Conservation (phyloP, 2,329 filamentous ascomycete genomes). For the Hypocreales sp. region DNA sequence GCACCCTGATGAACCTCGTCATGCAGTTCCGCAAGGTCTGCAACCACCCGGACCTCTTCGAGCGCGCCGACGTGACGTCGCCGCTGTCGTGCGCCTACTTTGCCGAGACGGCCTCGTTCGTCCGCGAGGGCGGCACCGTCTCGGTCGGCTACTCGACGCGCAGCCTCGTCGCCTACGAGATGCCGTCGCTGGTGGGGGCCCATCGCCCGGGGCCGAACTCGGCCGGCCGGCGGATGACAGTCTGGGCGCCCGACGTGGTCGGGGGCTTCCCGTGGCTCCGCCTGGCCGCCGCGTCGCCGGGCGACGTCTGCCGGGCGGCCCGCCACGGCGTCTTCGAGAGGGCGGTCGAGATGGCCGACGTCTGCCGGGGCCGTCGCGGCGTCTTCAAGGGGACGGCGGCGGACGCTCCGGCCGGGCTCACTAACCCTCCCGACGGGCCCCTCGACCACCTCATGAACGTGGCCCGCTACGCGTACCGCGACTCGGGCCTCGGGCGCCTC, state of each 20-base stretch:
- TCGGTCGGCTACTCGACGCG: slow-evolving; percentile 76
- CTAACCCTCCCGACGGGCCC: slow-evolving; percentile 55
- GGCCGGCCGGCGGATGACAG: slow-evolving; percentile 70
- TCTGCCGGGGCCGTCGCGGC: slow-evolving; percentile 46
- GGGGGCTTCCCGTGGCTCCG: slow-evolving; percentile 79
- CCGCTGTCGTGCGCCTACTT: slow-evolving; percentile 75
- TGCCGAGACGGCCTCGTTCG: slow-evolving; percentile 88
- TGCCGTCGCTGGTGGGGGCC: slow-evolving; percentile 66
- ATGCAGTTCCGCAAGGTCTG: slow-evolving; percentile 99
- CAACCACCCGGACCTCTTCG: slow-evolving; percentile 94
- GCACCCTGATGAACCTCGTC: slow-evolving; percentile 95
- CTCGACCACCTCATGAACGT: slow-evolving; percentile 70
- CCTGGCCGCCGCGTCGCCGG: slow-evolving; percentile 63
- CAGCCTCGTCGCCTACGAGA: slow-evolving; percentile 67
- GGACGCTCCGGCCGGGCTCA: no score
- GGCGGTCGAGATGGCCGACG: slow-evolving; percentile 37
- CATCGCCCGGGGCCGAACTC: slow-evolving; percentile 63
- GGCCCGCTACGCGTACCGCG: slow-evolving; percentile 45
- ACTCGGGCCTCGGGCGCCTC: slow-evolving; percentile 59
- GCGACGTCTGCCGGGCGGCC: slow-evolving; percentile 56
- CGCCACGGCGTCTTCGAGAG: slow-evolving; percentile 60
- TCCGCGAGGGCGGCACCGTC: slow-evolving; percentile 72
- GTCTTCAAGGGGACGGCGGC: slow-evolving; percentile 56
- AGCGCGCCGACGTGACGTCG: slow-evolving; percentile 81
- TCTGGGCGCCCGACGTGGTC: slow-evolving; percentile 75